Conservation (phyloP, 2,329 filamentous ascomycete genomes). For the Monilinia laxa region DNA sequence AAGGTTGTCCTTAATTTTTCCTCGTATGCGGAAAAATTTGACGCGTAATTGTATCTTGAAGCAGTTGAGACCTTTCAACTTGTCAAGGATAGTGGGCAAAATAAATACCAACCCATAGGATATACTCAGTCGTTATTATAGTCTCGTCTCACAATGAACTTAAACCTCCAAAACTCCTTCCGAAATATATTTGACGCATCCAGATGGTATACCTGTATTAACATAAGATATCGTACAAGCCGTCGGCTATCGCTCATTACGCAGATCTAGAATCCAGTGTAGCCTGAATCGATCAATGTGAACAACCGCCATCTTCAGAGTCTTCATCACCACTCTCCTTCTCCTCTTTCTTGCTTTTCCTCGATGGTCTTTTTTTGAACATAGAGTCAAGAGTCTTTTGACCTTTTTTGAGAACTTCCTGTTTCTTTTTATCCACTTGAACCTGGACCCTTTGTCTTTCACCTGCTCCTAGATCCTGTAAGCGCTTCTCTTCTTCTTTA, state of each 20-base stretch:
- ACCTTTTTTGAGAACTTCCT: conserved; percentile 69
- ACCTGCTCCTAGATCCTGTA: conserved; percentile 65
- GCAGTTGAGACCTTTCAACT: neutral
- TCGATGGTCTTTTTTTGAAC: conserved; percentile 42
- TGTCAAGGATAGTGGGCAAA: neutral
- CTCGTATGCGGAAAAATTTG: neutral
- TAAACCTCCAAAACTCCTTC: neutral
- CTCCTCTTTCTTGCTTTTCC: conserved; percentile 44
- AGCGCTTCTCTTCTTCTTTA: conserved; percentile 57
- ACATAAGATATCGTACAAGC: neutral
- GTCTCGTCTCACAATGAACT: no score
- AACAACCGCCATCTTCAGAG: conserved; percentile 35
- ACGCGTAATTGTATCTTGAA: neutral
- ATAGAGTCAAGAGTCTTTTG: conserved; percentile 44
- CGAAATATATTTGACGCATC: neutral
- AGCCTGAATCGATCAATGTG: conserved; percentile 30
- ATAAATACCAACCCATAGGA: neutral
- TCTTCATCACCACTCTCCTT: conserved; percentile 37
- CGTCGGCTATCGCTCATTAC: neutral
- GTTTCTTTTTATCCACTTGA: conserved; percentile 73
- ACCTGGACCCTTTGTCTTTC: conserved; percentile 76
- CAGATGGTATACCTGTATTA: conserved; percentile 2
- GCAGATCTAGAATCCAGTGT: neutral
- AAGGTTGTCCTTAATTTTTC: neutral
- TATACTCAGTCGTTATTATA: neutral